Evolutionary conservation across 108 stramenopile genomes (phyloP).

Genomic region (Cyclotella sp.): DNA sequence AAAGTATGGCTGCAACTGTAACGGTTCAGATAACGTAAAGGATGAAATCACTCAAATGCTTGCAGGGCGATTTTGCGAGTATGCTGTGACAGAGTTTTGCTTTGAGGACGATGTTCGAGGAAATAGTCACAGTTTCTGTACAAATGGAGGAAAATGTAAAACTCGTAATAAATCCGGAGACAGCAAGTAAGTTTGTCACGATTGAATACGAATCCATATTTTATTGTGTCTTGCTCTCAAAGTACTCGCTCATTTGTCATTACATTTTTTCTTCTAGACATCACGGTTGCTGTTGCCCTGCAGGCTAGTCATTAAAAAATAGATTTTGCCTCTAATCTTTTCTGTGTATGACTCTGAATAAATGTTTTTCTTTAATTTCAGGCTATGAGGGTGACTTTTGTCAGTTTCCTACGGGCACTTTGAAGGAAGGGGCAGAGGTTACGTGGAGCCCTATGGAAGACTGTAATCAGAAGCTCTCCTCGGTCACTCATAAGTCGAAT

Average conservation of each 20-base stretch:
- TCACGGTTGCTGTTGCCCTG: slow-evolving; percentile 51
- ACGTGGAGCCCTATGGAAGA: slow-evolving; percentile 39
- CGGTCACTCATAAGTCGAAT: not conserved
- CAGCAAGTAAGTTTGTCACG: slow-evolving; percentile 7
- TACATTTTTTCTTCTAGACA: slow-evolving; percentile 11
- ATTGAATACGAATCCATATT: not conserved
- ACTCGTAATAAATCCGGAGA: slow-evolving; percentile 29
- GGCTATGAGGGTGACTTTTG: slow-evolving; percentile 51
- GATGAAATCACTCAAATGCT: slow-evolving; percentile 35
- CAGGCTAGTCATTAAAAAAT: not conserved
- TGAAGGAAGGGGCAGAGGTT: slow-evolving; percentile 27
- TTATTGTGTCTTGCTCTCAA: too few species aligned
- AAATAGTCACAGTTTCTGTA: slow-evolving; percentile 37
- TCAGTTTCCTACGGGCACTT: slow-evolving; percentile 34
- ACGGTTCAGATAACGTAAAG: not conserved
- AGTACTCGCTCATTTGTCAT: too few species aligned
- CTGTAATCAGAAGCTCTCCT: slow-evolving; percentile 22
- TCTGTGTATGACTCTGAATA: too few species aligned
- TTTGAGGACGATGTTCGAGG: slow-evolving; percentile 20
- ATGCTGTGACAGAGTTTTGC: slow-evolving; percentile 53
- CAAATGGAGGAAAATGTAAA: slow-evolving; percentile 52
- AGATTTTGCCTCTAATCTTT: too few species aligned
- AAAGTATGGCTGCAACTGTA: slow-evolving; percentile 38
- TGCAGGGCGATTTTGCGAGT: slow-evolving; percentile 49
- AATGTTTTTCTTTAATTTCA: not conserved